A percentile compares a stretch with the other conserved stretches of the same genome.
These are phyloP conservation scores for Cladorrhinum sp. DNA, from an alignment of 2,329 filamentous ascomycete species.

Conservation along the genomic window DNA sequence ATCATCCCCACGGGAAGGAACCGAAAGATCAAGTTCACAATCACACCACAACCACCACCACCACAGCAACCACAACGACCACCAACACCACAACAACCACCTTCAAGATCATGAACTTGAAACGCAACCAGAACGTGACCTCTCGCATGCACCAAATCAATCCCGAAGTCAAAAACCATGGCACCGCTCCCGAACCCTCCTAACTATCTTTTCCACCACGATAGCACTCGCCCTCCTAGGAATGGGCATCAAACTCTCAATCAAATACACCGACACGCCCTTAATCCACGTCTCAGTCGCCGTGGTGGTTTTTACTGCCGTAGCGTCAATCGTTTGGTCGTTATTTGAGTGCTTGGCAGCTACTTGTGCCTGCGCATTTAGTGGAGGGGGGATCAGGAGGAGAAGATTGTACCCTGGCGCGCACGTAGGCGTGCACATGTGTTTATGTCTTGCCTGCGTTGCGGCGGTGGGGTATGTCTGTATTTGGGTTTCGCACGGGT, in stretches of 20 bases:
- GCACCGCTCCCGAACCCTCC: slow-evolving; percentile 12
- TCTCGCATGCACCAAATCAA: not conserved
- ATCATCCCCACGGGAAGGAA: not conserved
- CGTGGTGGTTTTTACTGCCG: slow-evolving; percentile 19
- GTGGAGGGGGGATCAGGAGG: slow-evolving; percentile 7
- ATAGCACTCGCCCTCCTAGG: slow-evolving; percentile 17
- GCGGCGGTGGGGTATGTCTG: slow-evolving; percentile 21
- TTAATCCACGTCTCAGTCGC: slow-evolving; percentile 21
- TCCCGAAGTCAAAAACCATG: not conserved
- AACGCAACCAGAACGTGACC: not conserved
- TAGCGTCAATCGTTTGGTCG: slow-evolving; percentile 15
- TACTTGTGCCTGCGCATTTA: not conserved
- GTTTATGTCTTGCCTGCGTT: slow-evolving; percentile 18
- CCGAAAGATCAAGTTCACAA: not conserved
- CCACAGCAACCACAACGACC: too few relatives aligned
- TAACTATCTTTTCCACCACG: slow-evolving; percentile 11
- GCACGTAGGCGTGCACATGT: slow-evolving; percentile 21
- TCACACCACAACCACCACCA: too few relatives aligned
- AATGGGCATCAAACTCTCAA: slow-evolving; percentile 18
- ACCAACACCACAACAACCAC: too few relatives aligned
- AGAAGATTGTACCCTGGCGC: slow-evolving; percentile 18
- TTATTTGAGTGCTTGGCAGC: slow-evolving; percentile 7
- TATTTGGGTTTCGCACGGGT: slow-evolving; percentile 20
- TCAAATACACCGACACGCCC: slow-evolving; percentile 14
- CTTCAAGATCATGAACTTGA: too few relatives aligned